phyloP scores from a whole-genome alignment of 371 early-diverging fungal genomes.

The Syncephalis fuscata region DNA sequence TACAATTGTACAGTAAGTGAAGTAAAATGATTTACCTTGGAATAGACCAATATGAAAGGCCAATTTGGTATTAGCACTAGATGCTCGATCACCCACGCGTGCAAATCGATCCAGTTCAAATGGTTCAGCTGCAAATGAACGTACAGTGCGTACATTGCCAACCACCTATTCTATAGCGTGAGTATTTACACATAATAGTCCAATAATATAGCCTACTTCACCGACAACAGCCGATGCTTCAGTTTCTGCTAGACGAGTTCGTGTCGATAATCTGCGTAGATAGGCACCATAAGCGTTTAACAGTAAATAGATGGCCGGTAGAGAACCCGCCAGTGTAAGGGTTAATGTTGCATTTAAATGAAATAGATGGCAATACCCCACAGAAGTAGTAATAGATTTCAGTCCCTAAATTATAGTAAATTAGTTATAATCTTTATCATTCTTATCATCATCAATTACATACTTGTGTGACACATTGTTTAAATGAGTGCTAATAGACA shows the following conservation, averaged over 20 bases:
- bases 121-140: conserved; percentile 55
- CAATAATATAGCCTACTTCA: conserved; percentile 22
- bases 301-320: conserved; percentile 45
- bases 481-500: conserved; percentile 38
- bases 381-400: conserved; percentile 44
- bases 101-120: conserved; percentile 40
- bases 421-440: neutral
- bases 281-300: conserved; percentile 56
- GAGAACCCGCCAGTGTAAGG: conserved; percentile 32
- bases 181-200: neutral
- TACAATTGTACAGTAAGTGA: conserved; percentile 23
- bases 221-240: conserved; percentile 41
- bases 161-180: conserved; percentile 19
- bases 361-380: conserved; percentile 46
- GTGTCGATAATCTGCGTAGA: conserved; percentile 35
- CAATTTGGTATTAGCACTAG: conserved; percentile 23
- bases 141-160: conserved; percentile 51
- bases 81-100: conserved; percentile 21
- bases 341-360: conserved; percentile 48
- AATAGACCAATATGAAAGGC: conserved; percentile 68
- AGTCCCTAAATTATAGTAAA: conserved; percentile 24
- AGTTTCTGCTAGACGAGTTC: conserved; percentile 30
- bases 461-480: conserved; percentile 36
- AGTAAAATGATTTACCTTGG: conserved; percentile 29
- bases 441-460: neutral